A percentile compares a stretch with the other conserved stretches of the same genome.
Evolutionary conservation across 2,329 filamentous ascomycete species (phyloP).

Genomic region (Zymoseptoria pseudotritici): DNA sequence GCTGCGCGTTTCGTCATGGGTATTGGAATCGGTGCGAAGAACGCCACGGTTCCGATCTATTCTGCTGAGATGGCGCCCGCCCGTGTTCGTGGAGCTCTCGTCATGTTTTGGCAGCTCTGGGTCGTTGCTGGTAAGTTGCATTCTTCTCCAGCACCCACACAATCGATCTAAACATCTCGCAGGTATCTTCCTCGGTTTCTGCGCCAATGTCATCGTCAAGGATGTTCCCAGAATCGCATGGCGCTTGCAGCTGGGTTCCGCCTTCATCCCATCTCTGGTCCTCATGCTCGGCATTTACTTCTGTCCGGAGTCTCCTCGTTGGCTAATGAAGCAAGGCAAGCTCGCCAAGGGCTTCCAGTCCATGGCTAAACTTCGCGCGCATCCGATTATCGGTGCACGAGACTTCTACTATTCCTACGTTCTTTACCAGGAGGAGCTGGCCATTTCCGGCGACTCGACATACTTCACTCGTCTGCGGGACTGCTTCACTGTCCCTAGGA

Average conservation of each 20-base stretch:
- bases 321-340: slow-evolving; percentile 44
- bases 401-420: slow-evolving; percentile 47
- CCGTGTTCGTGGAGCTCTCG: slow-evolving; percentile 54
- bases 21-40: slow-evolving; percentile 41
- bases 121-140: slow-evolving; percentile 18
- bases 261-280: slow-evolving; percentile 42
- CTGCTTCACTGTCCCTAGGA: slow-evolving; percentile 42
- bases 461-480: slow-evolving; percentile 41
- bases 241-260: slow-evolving; percentile 61
- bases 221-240: slow-evolving; percentile 53
- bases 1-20: slow-evolving; percentile 65
- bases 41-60: slow-evolving; percentile 41
- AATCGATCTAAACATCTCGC: slow-evolving; percentile 25
- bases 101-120: slow-evolving; percentile 79
- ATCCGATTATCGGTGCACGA: slow-evolving; percentile 47
- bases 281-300: slow-evolving; percentile 29
- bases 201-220: slow-evolving; percentile 58
- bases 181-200: slow-evolving; percentile 57
- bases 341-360: slow-evolving; percentile 42
- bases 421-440: slow-evolving; percentile 30
- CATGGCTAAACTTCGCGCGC: slow-evolving; percentile 42
- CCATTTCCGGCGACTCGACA: slow-evolving; percentile 31
- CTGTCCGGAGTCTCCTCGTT: slow-evolving; percentile 41
- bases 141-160: not conserved
- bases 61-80: slow-evolving; percentile 40